phyloP scores from a whole-genome alignment of 2,329 filamentous ascomycete species.

The Talaromyces funiculosus region DNA sequence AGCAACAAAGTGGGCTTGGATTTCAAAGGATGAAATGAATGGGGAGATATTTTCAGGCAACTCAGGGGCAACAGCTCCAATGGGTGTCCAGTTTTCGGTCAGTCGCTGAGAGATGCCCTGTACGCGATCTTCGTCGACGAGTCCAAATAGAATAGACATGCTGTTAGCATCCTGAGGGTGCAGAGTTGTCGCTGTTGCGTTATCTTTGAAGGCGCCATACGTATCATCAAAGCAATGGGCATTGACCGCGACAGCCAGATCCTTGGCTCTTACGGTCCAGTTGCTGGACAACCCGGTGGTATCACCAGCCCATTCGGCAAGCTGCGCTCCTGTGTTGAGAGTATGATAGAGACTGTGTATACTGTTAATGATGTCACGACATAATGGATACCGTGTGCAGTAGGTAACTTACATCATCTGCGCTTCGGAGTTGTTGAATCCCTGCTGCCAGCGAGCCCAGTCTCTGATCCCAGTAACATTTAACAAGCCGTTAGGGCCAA shows the following conservation, averaged over 20 bases:
- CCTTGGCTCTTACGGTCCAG: conserved; percentile 39
- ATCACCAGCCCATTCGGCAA: conserved; percentile 47
- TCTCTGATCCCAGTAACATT: conserved; percentile 48
- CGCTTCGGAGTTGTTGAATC: conserved; percentile 48
- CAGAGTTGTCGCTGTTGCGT: conserved; percentile 46
- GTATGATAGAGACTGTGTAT: conserved; percentile 45
- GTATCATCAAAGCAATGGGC: conserved; percentile 45
- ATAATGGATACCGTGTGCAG: neutral
- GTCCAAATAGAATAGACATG: conserved; percentile 48
- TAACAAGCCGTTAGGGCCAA: conserved; percentile 43
- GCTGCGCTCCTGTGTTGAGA: conserved; percentile 47
- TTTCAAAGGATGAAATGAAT: conserved; percentile 55
- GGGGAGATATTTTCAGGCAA: conserved; percentile 54
- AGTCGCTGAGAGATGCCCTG: conserved; percentile 42
- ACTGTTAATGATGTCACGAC: neutral
- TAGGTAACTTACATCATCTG: conserved; percentile 41
- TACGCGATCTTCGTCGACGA: conserved; percentile 35
- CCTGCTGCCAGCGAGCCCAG: conserved; percentile 49
- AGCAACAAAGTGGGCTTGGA: conserved; percentile 51
- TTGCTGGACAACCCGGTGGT: conserved; percentile 32
- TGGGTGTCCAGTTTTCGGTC: conserved; percentile 50
- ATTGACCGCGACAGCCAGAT: conserved; percentile 44
- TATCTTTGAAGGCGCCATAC: conserved; percentile 51
- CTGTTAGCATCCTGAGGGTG: conserved; percentile 58
- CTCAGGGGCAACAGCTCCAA: conserved; percentile 53